phyloP scores from a whole-genome alignment of 2,329 filamentous ascomycete species.

The Clonostachys chloroleuca region DNA sequence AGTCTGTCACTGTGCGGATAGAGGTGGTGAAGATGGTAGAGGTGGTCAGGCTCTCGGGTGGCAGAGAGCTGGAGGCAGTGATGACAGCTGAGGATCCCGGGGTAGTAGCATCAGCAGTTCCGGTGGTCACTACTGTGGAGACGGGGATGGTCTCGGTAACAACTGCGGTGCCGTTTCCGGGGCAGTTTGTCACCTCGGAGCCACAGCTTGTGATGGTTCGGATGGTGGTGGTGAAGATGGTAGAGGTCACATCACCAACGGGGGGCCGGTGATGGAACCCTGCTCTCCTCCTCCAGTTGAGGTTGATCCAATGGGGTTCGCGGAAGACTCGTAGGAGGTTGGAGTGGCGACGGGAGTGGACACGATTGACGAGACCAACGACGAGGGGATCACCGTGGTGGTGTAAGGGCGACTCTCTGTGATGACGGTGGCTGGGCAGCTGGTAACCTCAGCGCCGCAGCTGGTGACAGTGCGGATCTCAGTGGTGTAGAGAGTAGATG shows the following conservation, averaged over 20 bases:
- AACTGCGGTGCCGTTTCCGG: constrained; percentile 14
- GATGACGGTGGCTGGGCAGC: constrained; percentile 49
- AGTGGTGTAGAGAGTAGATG: constrained; percentile 52
- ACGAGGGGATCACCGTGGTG: constrained; percentile 21
- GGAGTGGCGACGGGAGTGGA: no score
- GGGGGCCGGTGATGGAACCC: no score
- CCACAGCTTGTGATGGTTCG: constrained; percentile 11
- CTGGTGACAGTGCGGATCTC: constrained; percentile 57
- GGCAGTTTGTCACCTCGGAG: constrained; percentile 6
- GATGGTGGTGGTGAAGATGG: constrained; percentile 12
- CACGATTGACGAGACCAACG: no score
- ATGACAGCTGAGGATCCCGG: no score
- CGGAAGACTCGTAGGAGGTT: no score
- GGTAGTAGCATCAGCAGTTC: no score
- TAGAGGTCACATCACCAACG: constrained; percentile 9
- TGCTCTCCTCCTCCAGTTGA: no score
- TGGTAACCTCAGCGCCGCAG: constrained; percentile 53
- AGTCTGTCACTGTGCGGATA: not conserved
- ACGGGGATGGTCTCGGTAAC: constrained; percentile 2
- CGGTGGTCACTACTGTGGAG: constrained; percentile 40
- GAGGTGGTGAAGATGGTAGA: not conserved
- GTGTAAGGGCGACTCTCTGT: constrained; percentile 30
- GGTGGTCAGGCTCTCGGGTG: not conserved
- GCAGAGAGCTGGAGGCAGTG: constrained; percentile 4
- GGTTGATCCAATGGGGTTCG: no score